phyloP scores from a whole-genome alignment of 495 filamentous ascomycete genomes.

The Xylaria telfairii region DNA sequence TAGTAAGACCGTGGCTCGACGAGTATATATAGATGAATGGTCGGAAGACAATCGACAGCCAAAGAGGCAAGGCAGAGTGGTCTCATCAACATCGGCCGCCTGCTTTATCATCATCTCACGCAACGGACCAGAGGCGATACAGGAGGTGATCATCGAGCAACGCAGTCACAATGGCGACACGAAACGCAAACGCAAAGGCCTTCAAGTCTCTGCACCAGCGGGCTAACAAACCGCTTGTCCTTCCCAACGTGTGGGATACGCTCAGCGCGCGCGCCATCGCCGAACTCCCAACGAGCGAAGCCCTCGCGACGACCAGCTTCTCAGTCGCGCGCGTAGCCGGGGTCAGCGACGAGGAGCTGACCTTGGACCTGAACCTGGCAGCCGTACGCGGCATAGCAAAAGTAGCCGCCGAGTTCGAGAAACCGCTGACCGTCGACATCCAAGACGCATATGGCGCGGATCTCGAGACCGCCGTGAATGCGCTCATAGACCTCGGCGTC shows the following conservation, averaged over 20 bases:
- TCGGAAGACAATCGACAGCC: neutral
- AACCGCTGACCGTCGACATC: conserved; percentile 57
- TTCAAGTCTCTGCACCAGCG: conserved; percentile 53
- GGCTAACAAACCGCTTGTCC: conserved; percentile 54
- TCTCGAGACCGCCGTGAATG: conserved; percentile 45
- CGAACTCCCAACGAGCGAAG: conserved; percentile 47
- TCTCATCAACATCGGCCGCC: neutral
- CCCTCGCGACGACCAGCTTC: conserved; percentile 61
- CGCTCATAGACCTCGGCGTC: conserved; percentile 50
- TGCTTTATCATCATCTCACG: neutral
- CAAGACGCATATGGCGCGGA: conserved; percentile 59
- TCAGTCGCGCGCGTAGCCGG: conserved; percentile 54
- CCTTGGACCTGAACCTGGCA: conserved; percentile 42
- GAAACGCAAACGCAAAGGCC: conserved; percentile 31
- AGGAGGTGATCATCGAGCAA: neutral
- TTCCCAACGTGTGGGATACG: conserved; percentile 61
- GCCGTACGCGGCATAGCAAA: conserved; percentile 39
- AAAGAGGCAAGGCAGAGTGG: neutral
- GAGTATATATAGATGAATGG: neutral
- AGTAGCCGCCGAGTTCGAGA: conserved; percentile 35
- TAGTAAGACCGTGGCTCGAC: neutral
- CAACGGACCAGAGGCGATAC: neutral
- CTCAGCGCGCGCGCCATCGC: conserved; percentile 51
- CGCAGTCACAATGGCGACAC: conserved; percentile 10
- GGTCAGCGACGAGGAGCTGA: conserved; percentile 51